Evolutionary conservation across 2,329 filamentous ascomycete genomes (phyloP), one percentile per base, ranked within the genome.

Genomic region (Sphaerulina musiva): DNA sequence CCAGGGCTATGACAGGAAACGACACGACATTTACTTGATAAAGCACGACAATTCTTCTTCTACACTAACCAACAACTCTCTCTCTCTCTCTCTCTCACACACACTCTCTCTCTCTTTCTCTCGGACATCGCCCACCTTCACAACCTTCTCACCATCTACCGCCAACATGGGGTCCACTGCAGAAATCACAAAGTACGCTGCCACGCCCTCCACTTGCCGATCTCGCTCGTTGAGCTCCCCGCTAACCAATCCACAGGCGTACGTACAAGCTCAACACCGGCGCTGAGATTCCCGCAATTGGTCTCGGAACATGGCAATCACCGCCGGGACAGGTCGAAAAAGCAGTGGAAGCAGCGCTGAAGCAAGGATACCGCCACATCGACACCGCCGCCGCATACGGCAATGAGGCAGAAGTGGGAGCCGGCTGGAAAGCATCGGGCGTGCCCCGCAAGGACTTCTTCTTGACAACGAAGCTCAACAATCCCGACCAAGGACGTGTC

Each of bases 401-500:
- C 69, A 93, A 92, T 72, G 87, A 91, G 70, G 72, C 78, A 59
- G 86, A 89, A 68, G 80, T 90, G 23, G 87, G 86, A 55, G 73
- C 76, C 32, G 86, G 85, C 47, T 88, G 90, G 74, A 83, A 83
- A 69, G 78, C 81, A 47, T 79, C 79, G 26, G 80, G 80, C 48
- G 72, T 89, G 1, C 80, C 84, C 4, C 80, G 86, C 36, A 78
- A 82, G 61, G 74, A 84, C 70, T 82, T 90, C 64, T 90, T 80
- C 75, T 76, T 91, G 57, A 92, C 88, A 49, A 89, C 87, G 64
- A 95, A 93, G 79, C 81, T 92, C 51, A 82, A 88, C 77, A 90
- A 91, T 78, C 79, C 84, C 48, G 86, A 84, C 80, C 86, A 90
- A 74, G 82, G 86, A 73, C 78, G 80, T 58, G 84, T 85, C 29